Percentiles rank a stretch among this genome's conserved stretches.
phyloP scores from a whole-genome alignment of 2,329 filamentous ascomycete genomes.

The Metarhizium humberi region DNA sequence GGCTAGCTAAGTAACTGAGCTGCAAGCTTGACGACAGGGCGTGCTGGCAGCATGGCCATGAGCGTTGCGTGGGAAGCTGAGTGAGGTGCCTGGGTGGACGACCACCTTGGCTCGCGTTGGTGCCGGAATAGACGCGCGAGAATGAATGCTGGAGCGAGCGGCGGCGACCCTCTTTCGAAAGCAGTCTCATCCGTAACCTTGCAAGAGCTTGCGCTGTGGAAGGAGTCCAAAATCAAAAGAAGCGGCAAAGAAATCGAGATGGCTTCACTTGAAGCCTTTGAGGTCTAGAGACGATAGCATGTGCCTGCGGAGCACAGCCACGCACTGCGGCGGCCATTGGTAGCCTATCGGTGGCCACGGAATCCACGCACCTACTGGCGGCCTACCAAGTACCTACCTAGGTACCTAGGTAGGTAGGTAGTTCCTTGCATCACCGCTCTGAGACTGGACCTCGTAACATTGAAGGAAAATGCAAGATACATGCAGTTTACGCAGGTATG shows the following conservation, averaged over 20 bases:
- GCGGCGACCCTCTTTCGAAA: no score
- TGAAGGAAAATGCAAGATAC: no score
- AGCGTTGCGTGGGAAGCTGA: constrained; percentile 10
- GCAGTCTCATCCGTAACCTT: no score
- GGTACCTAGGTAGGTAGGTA: no score
- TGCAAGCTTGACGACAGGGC: constrained; percentile 15
- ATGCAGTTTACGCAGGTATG: no score
- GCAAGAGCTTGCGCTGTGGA: not conserved
- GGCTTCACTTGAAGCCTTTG: no score
- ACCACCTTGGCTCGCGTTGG: not conserved
- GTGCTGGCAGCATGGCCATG: constrained; percentile 19
- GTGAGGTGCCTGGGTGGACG: not conserved
- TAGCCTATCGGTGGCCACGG: not conserved
- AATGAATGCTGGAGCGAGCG: not conserved
- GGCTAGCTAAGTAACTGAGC: constrained; percentile 13
- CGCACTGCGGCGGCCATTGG: not conserved
- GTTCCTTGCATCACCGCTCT: no score
- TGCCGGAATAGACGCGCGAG: not conserved
- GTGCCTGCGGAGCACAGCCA: not conserved
- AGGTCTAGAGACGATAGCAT: not conserved
- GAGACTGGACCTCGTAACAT: no score
- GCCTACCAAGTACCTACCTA: no score
- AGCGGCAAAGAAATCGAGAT: no score
- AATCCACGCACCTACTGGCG: no score
- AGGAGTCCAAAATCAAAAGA: no score